Conservation (phyloP, 2,329 filamentous ascomycete species). For the Trichoderma sp. region DNA sequence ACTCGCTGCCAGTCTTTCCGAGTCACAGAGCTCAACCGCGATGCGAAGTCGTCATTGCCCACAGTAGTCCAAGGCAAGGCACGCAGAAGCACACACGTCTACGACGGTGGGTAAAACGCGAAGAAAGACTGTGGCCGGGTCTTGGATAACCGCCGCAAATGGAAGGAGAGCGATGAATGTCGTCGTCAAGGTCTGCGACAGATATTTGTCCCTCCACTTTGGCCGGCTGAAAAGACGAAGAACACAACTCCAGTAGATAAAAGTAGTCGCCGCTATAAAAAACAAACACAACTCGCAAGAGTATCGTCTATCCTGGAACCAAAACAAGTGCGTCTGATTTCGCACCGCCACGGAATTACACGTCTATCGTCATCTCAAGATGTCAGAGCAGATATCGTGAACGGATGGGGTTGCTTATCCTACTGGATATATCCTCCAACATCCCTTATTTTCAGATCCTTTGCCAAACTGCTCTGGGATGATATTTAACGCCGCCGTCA, state of each 20-base stretch:
- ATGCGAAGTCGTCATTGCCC: neutral
- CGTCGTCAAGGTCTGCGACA: neutral
- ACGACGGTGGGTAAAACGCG: constrained; percentile 11
- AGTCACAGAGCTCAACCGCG: neutral
- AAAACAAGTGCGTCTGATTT: neutral
- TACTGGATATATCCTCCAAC: constrained; percentile 15
- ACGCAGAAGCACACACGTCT: constrained; percentile 10
- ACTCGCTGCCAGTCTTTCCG: neutral
- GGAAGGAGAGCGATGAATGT: constrained; percentile 3
- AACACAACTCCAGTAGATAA: constrained; percentile 12
- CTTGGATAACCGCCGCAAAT: neutral
- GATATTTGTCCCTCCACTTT: constrained; percentile 13
- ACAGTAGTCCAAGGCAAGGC: constrained; percentile 37
- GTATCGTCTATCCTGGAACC: neutral
- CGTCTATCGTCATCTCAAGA: neutral
- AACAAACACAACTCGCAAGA: constrained; percentile 11
- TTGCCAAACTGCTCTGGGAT: neutral
- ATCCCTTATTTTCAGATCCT: neutral
- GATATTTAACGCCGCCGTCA: constrained; percentile 8
- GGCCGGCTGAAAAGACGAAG: constrained; percentile 14
- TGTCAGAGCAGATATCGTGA: neutral
- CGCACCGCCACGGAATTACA: neutral
- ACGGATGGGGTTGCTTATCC: neutral
- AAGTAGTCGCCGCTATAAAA: constrained; percentile 3
- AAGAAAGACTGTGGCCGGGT: constrained; percentile 18